A percentile compares a stretch with the other conserved stretches of the same genome.
Conservation (phyloP, 2,329 filamentous ascomycete genomes). For the Gnomoniopsis smithogilvyi region DNA sequence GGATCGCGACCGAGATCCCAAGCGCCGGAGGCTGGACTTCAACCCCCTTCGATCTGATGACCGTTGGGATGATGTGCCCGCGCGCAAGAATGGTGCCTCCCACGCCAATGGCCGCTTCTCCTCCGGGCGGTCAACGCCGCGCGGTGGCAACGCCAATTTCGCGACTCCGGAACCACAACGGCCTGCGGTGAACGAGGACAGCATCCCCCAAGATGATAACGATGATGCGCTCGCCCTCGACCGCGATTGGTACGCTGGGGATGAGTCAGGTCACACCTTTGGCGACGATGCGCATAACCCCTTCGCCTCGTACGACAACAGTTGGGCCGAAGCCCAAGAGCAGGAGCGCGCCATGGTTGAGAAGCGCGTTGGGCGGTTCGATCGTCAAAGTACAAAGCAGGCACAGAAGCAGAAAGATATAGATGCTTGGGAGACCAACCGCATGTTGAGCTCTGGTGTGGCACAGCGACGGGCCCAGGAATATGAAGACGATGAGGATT, state of each 20-base stretch:
- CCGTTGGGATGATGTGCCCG: conserved; percentile 52
- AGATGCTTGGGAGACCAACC: conserved; percentile 97
- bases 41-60: conserved; percentile 51
- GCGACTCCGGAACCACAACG: conserved; percentile 34
- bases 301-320: conserved; percentile 72
- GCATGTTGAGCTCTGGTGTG: conserved; percentile 95
- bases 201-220: conserved; percentile 61
- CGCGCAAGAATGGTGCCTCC: conserved; percentile 35
- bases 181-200: conserved; percentile 36
- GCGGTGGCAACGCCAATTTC: conserved; percentile 27
- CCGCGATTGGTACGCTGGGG: conserved; percentile 88
- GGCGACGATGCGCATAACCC: conserved; percentile 93
- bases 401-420: conserved; percentile 90
- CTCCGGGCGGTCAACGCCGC: conserved; percentile 27
- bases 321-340: conserved; percentile 68
- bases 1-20: conserved; percentile 33
- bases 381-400: conserved; percentile 66
- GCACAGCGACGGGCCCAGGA: conserved; percentile 81
- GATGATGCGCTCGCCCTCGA: conserved; percentile 76
- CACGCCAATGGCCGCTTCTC: conserved; percentile 32
- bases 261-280: conserved; percentile 78
- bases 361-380: conserved; percentile 71
- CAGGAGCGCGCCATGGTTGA: conserved; percentile 71
- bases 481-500: conserved; percentile 88
- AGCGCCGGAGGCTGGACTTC: conserved; percentile 62